Evolutionary conservation across 352 stramenopile species (phyloP).

Genomic region (Pythium sukuiense): DNA sequence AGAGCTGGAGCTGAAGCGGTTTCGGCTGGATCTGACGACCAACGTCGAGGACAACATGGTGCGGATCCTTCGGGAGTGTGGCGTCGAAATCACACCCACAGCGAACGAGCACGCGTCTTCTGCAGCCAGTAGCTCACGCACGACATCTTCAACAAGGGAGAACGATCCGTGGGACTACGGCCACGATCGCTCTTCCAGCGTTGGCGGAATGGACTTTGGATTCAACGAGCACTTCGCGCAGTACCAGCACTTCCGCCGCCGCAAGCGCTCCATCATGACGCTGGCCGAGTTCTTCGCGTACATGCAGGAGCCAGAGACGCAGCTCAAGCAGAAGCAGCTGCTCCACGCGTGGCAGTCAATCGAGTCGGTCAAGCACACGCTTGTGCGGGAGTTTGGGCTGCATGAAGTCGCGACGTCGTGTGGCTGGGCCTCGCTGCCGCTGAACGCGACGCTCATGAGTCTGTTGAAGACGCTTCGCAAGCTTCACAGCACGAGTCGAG

Average conservation of each 20-base stretch:
- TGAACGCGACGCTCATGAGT: conserved; percentile 61
- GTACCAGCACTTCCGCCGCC: conserved; percentile 23
- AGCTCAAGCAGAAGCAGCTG: conserved; percentile 39
- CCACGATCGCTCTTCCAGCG: background rate
- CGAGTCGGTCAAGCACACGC: conserved; percentile 45
- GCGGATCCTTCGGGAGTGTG: conserved; percentile 50
- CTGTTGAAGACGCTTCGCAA: conserved; percentile 62
- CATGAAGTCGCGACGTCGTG: conserved; percentile 49
- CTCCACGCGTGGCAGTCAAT: conserved; percentile 52
- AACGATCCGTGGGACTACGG: conserved; percentile 15
- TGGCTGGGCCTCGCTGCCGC: conserved; percentile 56
- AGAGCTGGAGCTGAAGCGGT: conserved; percentile 38
- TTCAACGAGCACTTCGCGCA: conserved; percentile 32
- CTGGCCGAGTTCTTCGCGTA: conserved; percentile 46
- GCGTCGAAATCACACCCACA: conserved; percentile 29
- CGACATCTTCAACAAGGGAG: background rate
- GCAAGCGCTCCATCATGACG: conserved; percentile 33
- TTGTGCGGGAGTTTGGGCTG: conserved; percentile 55
- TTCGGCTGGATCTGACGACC: conserved; percentile 41
- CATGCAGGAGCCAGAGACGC: conserved; percentile 38
- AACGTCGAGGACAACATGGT: conserved; percentile 55
- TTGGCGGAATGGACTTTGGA: conserved; percentile 50
- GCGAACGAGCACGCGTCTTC: background rate
- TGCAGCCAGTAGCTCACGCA: background rate
- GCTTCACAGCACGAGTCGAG: background rate